Base-by-base conservation (phyloP, 129 eudicot genomes). In the Pseudognaphalium luteoalbum region DNA sequence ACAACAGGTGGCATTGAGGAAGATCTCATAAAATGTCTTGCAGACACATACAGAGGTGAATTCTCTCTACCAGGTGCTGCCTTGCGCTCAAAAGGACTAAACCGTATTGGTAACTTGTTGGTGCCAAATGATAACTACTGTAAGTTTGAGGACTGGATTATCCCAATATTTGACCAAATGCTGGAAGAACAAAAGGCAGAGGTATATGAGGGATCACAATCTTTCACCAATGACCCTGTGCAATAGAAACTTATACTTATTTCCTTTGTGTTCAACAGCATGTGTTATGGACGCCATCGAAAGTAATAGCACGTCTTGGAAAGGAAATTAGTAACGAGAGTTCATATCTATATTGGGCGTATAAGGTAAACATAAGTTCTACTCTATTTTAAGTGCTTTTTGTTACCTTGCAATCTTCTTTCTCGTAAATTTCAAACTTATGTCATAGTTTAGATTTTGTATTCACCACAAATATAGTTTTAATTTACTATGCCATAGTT, bases 101-200 rank as follows among this genome's bases (percentile, higher is more conserved):
- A 93, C 70, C 92, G 97, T 66, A 93, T 88, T 68, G 97, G 98
- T 70, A 93, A 93, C 77, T 62, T 93, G 81, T 82, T 90, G 86
- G 92, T 90, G 65, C 98, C 98, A 34, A 93, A 93, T 87, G 91
- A 88, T 72, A 93, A 93, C 87, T 90, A 90, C 78, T 88, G 98
- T 83, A 90, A 93, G 61, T 93, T 93, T 83, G 98, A 88, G 90
- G 97, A 93, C 81, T 93, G 98, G 98, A 87, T 90, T 72, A 88
- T 85, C 54, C 96, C 96, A 12, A 93, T 93, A 64, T 82, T 93
- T 72, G 98, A 93, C 80, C 91, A 87, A 69, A 93, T 93, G 97
- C 75, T 88, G 73, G 90, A 90, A 67, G 98, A 93, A 85, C 97
- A 93, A 73, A 81, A 16, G 17, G 56, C 76, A 25, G 37, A 90